A percentile compares a stretch with the other conserved stretches of the same genome.
Evolutionary conservation across 2,329 filamentous ascomycete genomes (phyloP).

Genomic region (Cercospora berteroae): DNA sequence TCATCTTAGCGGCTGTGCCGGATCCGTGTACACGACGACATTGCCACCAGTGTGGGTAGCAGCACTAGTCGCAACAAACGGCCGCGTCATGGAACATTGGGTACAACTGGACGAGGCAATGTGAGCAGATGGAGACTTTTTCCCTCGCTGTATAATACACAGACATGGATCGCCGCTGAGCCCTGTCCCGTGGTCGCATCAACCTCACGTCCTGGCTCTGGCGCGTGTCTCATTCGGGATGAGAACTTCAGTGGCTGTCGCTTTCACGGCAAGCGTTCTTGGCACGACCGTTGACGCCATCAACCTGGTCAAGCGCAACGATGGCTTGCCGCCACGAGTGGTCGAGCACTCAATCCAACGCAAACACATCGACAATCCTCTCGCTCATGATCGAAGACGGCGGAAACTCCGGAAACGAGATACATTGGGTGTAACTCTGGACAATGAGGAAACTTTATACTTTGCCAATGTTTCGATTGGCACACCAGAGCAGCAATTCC

Average conservation of each 20-base stretch:
- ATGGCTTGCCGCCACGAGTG: slow-evolving; percentile 43
- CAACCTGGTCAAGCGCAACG: slow-evolving; percentile 31
- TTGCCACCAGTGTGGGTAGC: slow-evolving; percentile 6
- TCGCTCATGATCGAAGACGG: slow-evolving; percentile 48
- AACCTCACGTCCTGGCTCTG: not conserved
- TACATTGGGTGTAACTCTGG: slow-evolving; percentile 49
- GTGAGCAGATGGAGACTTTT: slow-evolving; percentile 6
- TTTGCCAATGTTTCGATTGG: slow-evolving; percentile 58
- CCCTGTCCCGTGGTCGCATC: slow-evolving; percentile 1
- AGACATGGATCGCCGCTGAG: slow-evolving; percentile 2
- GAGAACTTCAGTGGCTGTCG: slow-evolving; percentile 25
- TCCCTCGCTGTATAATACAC: not conserved
- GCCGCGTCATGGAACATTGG: slow-evolving; percentile 15
- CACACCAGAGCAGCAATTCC: slow-evolving; percentile 55
- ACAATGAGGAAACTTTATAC: slow-evolving; percentile 61
- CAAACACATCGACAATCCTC: slow-evolving; percentile 46
- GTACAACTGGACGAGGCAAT: not conserved
- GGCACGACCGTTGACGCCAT: slow-evolving; percentile 29
- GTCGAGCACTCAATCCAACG: slow-evolving; percentile 53
- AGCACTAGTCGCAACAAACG: slow-evolving; percentile 1
- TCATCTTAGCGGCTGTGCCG: slow-evolving; percentile 1
- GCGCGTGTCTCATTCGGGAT: slow-evolving; percentile 1
- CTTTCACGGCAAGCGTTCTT: slow-evolving; percentile 30
- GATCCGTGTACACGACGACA: slow-evolving; percentile 5
- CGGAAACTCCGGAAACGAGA: slow-evolving; percentile 39